Base-by-base conservation (phyloP, 2,329 filamentous ascomycete genomes). In the Epicoccum sorghinum region DNA sequence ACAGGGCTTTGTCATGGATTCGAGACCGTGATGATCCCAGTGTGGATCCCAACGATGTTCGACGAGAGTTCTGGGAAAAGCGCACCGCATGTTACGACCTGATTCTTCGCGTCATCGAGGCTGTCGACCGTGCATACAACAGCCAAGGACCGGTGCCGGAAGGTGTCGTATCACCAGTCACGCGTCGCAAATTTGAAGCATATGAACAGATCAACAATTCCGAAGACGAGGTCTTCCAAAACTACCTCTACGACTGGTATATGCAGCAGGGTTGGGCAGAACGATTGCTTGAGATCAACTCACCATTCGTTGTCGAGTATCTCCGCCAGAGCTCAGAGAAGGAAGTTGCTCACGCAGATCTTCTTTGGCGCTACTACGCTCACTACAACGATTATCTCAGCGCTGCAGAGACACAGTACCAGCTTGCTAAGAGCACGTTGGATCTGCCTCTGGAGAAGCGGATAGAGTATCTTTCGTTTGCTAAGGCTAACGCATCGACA, bases 241-340 rank as follows among this genome's bases (percentile, higher is more conserved):
- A 91, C 57, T 91, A 91, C 66, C 82, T 99, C n/a, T 99, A 97
- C 72, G 93, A 97, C 68, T 99, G 95, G 93, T 99, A 99, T 75
- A 87, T 98, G 62, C 78, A 83, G 48, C 88, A 93, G 71, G 89
- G 89, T 14, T 93, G 90, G 86, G 89, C 86, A 8, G 91, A 97
- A 59, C 88, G 92, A 12, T 83, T 99, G 25, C 84, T 99, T 30
- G 86, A 89, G 32, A 91, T 95, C 46, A 85, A 93, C 52, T 96
- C 93, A 4, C 85, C 88, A 0, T 93, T 92, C 66, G 91, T 98
- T 24, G 84, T 96, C 37, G 89, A 87, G 2, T 99, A 96, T 72
- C 84, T 99, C 3, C 82, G 90, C 67, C 87, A 89, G 47, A 88
- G 91, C 55, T 90, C 91, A 1, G 79, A 80, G 4, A 86, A 86